These are phyloP conservation scores for Oryza rufipogon DNA, from an alignment of 176 grass and related monocot species.

Conservation along the genomic window DNA sequence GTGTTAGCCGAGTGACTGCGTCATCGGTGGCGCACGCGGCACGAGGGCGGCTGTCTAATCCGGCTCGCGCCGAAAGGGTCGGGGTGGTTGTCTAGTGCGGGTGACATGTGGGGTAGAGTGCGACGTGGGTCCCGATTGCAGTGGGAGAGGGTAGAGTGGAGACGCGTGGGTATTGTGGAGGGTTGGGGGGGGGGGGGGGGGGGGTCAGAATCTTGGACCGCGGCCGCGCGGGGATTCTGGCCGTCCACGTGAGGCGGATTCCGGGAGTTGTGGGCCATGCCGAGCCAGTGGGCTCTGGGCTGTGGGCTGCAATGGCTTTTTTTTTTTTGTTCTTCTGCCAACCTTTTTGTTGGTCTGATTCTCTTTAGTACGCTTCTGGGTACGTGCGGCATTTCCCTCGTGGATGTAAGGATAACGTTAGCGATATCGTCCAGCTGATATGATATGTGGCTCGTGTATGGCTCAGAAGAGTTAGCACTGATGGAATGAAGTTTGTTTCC, in stretches of 20 bases:
- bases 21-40: background rate
- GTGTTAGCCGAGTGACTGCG: background rate
- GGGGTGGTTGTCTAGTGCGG: rapidly evolving
- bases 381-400: no score
- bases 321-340: background rate
- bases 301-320: background rate
- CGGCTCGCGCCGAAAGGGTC: no score
- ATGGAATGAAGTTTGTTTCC: no score
- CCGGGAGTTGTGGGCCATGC: background rate
- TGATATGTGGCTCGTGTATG: no score
- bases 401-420: no score
- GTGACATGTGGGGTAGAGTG: background rate
- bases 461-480: no score
- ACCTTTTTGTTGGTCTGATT: background rate
- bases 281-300: background rate
- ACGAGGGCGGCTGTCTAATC: background rate
- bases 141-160: rapidly evolving
- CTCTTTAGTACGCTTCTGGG: no score
- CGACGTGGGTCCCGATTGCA: background rate
- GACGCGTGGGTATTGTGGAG: background rate
- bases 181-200: rapidly evolving
- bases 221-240: conserved; percentile 12
- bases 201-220: conserved; percentile 43
- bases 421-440: no score
- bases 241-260: conserved; percentile 26